Base-by-base conservation (phyloP, 768 basidiomycete species). In the Kwoniella dejecticola region DNA sequence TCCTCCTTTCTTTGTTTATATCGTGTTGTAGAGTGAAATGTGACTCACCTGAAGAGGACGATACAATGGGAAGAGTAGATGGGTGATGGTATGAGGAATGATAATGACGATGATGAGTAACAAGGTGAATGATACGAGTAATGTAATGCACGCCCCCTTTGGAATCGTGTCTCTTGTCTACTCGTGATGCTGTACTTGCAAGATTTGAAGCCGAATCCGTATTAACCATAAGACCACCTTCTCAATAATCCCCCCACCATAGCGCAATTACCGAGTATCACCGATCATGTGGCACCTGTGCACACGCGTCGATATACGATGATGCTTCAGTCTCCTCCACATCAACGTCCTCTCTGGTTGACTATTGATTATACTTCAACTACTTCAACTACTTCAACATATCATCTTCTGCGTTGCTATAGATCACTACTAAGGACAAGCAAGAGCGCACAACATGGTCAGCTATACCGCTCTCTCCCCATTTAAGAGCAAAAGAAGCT, bases 221-320 rank as follows among this genome's bases (percentile, higher is more conserved):
- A 49, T 27, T 49, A 10, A 42, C 19, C 41, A n/a, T 50, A 12
- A 50, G 48, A 50, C 48, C 48, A 50, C 48, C 48, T 50, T 24
- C 36, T 29, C 48, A 29, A 8, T 50, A n/a, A n/a, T n/a, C n/a
- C n/a, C n/a, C 50, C 23, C 54, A 56, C 54, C 44, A 11, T 56
- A 46, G 42, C 1, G 11, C 8, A 50, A 59, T 49, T 38, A 0
- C 42, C 59, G 30, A 19, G 21, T 55, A 62, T 27, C 45, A 13
- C 60, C 60, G 60, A 13, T 12, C 21, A 42, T 54, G 60, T 62
- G 60, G 60, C 52, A 62, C 31, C 23, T 30, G 24, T 13, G 29
- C 50, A 62, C 60, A 60, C 58, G 58, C 58, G 58, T 60, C 50
- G 45, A n/a, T 50, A 11, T 21, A 12, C 8, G 26, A 31, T 31